These are phyloP conservation scores for Leccinum longicurvipes DNA, from an alignment of 768 basidiomycete species.

Conservation along the genomic window DNA sequence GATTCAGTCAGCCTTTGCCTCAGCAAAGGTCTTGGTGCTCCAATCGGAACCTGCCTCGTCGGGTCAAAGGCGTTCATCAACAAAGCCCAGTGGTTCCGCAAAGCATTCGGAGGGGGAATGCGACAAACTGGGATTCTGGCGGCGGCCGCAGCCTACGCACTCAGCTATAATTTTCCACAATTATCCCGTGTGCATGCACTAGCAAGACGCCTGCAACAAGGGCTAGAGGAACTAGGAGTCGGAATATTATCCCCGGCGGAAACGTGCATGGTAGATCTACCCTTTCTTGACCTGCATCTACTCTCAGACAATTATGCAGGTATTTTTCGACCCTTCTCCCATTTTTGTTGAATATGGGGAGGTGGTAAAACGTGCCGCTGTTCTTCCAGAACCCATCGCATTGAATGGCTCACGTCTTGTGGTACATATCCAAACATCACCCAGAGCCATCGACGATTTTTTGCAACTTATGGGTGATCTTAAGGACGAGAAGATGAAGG, in stretches of 20 bases:
- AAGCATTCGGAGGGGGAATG: conserved; percentile 94
- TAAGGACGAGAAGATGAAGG: conserved; percentile 62
- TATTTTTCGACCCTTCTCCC: conserved; percentile 77
- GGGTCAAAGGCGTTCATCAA: conserved; percentile 75
- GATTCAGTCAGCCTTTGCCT: conserved; percentile 92
- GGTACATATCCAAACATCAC: conserved; percentile 82
- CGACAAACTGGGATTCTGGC: conserved; percentile 87
- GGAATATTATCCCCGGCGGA: conserved; percentile 71
- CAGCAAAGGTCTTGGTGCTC: conserved; percentile 95
- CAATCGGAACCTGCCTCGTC: conserved; percentile 79
- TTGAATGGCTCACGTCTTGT: conserved; percentile 78
- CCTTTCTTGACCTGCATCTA: background rate
- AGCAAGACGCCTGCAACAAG: conserved; percentile 64
- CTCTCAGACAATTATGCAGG: conserved; percentile 37
- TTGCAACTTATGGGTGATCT: conserved; percentile 58
- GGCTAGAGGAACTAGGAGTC: conserved; percentile 71
- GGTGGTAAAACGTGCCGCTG: conserved; percentile 57
- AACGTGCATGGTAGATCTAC: conserved; percentile 81
- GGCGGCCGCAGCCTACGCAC: conserved; percentile 80
- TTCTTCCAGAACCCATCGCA: conserved; percentile 65
- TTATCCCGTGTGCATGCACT: conserved; percentile 73
- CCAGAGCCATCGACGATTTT: conserved; percentile 78
- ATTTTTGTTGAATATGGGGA: conserved; percentile 68
- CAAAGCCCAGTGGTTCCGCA: conserved; percentile 84
- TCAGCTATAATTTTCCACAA: conserved; percentile 78